Percentiles rank a stretch among this genome's conserved stretches.
These are phyloP conservation scores for Cupressus sempervirens DNA, from an alignment of 75 land plant species.

Conservation along the genomic window DNA sequence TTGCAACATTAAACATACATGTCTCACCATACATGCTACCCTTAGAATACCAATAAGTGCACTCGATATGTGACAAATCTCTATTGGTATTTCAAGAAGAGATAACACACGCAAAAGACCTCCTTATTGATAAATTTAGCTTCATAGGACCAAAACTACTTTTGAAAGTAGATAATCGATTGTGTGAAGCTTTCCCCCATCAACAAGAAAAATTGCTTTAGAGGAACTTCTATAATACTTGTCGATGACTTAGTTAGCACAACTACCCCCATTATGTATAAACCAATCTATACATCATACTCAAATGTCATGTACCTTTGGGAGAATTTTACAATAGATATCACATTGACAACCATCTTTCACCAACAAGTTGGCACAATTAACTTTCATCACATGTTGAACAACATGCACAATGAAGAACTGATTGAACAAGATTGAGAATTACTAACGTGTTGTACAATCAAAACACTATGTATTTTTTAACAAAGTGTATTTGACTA, in stretches of 20 bases:
- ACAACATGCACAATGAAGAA: not conserved
- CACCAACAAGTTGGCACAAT: not conserved
- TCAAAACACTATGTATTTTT: too few relatives aligned
- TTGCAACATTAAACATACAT: too few relatives aligned
- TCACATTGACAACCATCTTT: not conserved
- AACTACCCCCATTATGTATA: not conserved
- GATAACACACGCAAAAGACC: not conserved
- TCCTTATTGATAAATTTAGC: not conserved
- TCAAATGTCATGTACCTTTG: not conserved
- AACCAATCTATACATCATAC: not conserved
- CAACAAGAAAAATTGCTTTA: not conserved
- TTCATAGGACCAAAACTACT: too few relatives aligned
- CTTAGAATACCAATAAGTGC: too few relatives aligned
- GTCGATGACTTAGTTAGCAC: not conserved
- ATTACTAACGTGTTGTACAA: too few relatives aligned
- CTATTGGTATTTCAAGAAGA: too few relatives aligned
- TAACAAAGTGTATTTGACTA: not conserved
- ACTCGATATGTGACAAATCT: too few relatives aligned
- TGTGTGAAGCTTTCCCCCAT: not conserved
- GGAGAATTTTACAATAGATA: too few relatives aligned
- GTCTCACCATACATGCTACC: too few relatives aligned
- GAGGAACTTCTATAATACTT: not conserved
- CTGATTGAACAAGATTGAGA: too few relatives aligned
- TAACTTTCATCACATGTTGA: not conserved
- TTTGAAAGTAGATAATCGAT: too few relatives aligned